Evolutionary conservation across 2,329 filamentous ascomycete species (phyloP).

Genomic region (Fusarium sp.): DNA sequence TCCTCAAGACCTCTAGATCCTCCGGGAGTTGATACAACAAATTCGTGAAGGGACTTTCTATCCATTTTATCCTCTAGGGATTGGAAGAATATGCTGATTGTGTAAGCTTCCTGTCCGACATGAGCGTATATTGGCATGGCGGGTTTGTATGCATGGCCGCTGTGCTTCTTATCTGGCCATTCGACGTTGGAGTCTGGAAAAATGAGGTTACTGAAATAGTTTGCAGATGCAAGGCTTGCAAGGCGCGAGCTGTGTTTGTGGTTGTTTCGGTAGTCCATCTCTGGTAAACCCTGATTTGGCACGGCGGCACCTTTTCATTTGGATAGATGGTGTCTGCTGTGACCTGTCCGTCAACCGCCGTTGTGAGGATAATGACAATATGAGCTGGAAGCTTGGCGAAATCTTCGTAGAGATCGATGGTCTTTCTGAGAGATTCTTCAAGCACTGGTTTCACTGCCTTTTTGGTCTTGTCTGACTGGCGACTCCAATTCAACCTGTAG

Average conservation of each 20-base stretch:
- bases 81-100: constrained; percentile 30
- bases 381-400: constrained; percentile 17
- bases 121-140: constrained; percentile 31
- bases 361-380: constrained; percentile 24
- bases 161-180: constrained; percentile 22
- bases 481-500: constrained; percentile 26
- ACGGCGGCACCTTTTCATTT: neutral
- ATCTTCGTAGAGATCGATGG: constrained; percentile 14
- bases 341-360: neutral
- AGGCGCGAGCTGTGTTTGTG: constrained; percentile 3
- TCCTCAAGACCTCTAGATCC: neutral
- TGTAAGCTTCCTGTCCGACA: constrained; percentile 1
- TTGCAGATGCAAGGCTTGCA: constrained; percentile 29
- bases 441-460: constrained; percentile 17
- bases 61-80: neutral
- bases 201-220: constrained; percentile 36
- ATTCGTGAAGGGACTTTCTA: neutral
- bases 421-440: constrained; percentile 9
- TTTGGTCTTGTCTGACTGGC: neutral
- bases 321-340: constrained; percentile 26
- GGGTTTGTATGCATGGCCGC: constrained; percentile 16
- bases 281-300: constrained; percentile 17
- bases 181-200: constrained; percentile 23
- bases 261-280: constrained; percentile 20
- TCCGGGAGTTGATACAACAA: constrained; percentile 15